A percentile compares a stretch with the other conserved stretches of the same genome.
Evolutionary conservation across 805 yeast genomes (phyloP).

Genomic region (Lipomyces sp.): DNA sequence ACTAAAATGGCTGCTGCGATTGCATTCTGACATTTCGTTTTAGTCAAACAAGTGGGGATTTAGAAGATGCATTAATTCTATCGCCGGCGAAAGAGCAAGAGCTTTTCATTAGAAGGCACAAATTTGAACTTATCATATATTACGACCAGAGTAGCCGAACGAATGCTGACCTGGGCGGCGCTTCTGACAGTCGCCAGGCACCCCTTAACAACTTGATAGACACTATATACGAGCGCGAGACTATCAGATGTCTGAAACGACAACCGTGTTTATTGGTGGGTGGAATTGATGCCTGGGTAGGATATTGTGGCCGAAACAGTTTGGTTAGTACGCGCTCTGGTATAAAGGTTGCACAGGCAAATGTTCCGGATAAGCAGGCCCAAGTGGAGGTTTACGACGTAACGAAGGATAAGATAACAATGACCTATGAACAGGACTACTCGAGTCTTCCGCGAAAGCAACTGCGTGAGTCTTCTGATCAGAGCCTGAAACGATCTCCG

Average conservation of each 20-base stretch:
- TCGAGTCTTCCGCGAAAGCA: background rate
- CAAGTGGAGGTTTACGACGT: background rate
- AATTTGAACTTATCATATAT: slow-evolving; percentile 66
- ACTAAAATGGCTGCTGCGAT: background rate
- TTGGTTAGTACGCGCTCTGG: slow-evolving; percentile 12
- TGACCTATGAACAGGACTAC: slow-evolving; percentile 7
- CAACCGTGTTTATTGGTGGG: slow-evolving; percentile 57
- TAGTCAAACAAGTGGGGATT: slow-evolving; percentile 62
- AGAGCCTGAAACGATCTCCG: background rate
- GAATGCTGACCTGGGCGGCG: slow-evolving; percentile 36
- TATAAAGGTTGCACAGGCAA: background rate
- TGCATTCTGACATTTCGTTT: background rate
- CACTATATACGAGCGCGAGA: slow-evolving; percentile 49
- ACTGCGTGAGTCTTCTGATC: background rate
- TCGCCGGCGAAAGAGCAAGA: slow-evolving; percentile 61
- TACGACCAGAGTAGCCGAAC: slow-evolving; percentile 54
- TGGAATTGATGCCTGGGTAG: slow-evolving; percentile 58
- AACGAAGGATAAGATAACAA: slow-evolving; percentile 2
- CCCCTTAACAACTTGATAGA: slow-evolving; percentile 46
- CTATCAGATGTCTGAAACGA: slow-evolving; percentile 48
- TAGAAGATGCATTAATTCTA: slow-evolving; percentile 64
- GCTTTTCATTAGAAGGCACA: slow-evolving; percentile 57
- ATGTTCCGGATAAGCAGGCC: background rate
- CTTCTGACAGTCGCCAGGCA: slow-evolving; percentile 25
- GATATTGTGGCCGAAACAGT: slow-evolving; percentile 38